Base-by-base conservation (phyloP, 352 stramenopile species). In the Thalassiosira mediterranea region DNA sequence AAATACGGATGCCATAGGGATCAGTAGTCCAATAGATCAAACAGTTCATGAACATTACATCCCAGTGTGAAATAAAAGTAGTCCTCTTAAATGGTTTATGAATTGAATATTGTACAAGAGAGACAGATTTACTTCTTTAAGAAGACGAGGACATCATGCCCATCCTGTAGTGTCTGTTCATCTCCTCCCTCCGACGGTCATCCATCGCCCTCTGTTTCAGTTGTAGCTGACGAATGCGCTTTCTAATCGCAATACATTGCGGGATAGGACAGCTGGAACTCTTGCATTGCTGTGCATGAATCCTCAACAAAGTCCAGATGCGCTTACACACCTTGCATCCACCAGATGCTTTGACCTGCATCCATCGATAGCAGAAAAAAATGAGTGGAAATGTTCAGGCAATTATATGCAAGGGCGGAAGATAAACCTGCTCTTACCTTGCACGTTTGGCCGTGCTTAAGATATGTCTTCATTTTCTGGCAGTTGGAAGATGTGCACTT, bases 131-230 rank as follows among this genome's bases (percentile, higher is more conserved):
- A n/a, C n/a, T n/a, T n/a, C n/a, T 60, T 53, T 72, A 44, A 44
- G 40, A 68, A 48, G 59, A 57, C 23, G n/a, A n/a, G n/a, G n/a
- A n/a, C n/a, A n/a, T n/a, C n/a, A n/a, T n/a, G 26, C 49, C 59
- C 60, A 69, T 72, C 31, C 66, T 75, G 42, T 79, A 80, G 53
- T 78, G 60, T 32, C 84, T 70, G 51, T 93, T 91, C 88, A 93
- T 91, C 75, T 91, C 83, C 59, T 91, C 72, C 29, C 88, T 79
- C 62, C 88, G 76, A 26, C 88, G 73, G 63, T 93, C 88, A 66
- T 93, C 96, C 95, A 98, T 98, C 65, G 97, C 94, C 84, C 98
- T 95, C 82, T 99, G 96, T 87, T 98, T 95, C 64, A 97, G 88
- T 70, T 97, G 92, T 44, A 99, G 83, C 84, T 98, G 96, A 64